Evolutionary conservation across 2,329 filamentous ascomycete species (phyloP), one percentile per base, ranked within the genome.

Genomic region (Colletotrichum paranaense): DNA sequence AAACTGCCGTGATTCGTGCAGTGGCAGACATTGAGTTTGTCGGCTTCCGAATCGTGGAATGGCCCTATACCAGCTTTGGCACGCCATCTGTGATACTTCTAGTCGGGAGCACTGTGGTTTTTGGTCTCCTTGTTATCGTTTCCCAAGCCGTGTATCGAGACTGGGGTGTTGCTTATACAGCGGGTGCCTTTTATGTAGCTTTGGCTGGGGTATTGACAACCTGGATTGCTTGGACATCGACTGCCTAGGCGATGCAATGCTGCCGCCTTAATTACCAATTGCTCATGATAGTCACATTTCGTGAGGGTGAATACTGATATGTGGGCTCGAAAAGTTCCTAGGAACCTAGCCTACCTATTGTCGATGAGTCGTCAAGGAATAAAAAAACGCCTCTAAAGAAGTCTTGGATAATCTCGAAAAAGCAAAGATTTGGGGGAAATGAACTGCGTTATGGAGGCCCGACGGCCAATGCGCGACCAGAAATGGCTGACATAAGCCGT

Each of bases 171-270:
- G 67, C 67, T 0, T 70, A 70, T 22, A 59, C 67, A 8, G 67
- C 67, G 12, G 67, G 67, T 2, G 67, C 67, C 1, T 70, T 53
- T n/a, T 70, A 30, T 28, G 67, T 70, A 0, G 62, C 67, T 24
- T 35, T 70, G 53, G 42, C 30, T 1, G 67, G 67, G 4, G 42
- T 52, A 4, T 32, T 62, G 42, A 49, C 60, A 0, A 52, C 60
- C 11, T 62, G 59, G 59, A 11, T 32, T 5, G 59, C 9, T 24
- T 49, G 59, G 26, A 26, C 42, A 49, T n/a, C 16, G 19, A 49
- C 42, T n/a, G 0, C 32, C 32, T 32, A 32, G 42, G 19, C n/a
- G 7, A 49, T 49, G 7, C 19, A 19, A 4, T n/a, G n/a, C 42
- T 4, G n/a, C 38, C 38, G 38, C 38, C 38, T 19, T 0, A 42